Percentiles rank a stretch among this genome's conserved stretches.
Conservation (phyloP, 2,329 filamentous ascomycete genomes). For the Hypoxylon sp. region DNA sequence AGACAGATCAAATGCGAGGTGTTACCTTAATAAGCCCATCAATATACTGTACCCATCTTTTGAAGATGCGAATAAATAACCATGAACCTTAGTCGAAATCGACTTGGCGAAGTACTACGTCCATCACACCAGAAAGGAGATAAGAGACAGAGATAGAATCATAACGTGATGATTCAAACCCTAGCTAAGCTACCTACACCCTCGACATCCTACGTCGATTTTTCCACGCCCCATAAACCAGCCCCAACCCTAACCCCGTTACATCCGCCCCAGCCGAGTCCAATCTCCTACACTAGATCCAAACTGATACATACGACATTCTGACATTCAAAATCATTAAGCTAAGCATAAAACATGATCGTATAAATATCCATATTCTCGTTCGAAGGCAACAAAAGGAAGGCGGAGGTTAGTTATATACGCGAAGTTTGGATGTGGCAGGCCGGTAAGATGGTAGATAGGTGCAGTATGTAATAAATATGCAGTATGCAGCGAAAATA, state of each 20-base stretch:
- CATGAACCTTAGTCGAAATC: too few relatives aligned
- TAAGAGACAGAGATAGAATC: slow-evolving; percentile 2
- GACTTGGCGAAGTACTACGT: not conserved
- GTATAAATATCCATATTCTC: slow-evolving; percentile 37
- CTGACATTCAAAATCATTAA: slow-evolving; percentile 21
- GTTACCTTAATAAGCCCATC: not conserved
- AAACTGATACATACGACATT: slow-evolving; percentile 38
- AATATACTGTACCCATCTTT: not conserved
- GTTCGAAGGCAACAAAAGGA: slow-evolving; percentile 30
- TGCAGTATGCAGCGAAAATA: slow-evolving; percentile 33
- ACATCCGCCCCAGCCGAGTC: slow-evolving; percentile 17
- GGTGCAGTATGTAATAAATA: not conserved
- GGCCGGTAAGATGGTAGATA: not conserved
- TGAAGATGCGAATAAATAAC: too few relatives aligned
- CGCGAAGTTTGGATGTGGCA: slow-evolving; percentile 10
- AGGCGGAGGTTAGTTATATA: slow-evolving; percentile 25
- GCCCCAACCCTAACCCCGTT: slow-evolving; percentile 1
- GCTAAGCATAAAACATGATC: slow-evolving; percentile 11
- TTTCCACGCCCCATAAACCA: slow-evolving; percentile 16
- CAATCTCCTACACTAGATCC: slow-evolving; percentile 40
- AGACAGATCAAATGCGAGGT: not conserved
- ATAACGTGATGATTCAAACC: slow-evolving; percentile 21
- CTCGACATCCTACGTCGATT: slow-evolving; percentile 29
- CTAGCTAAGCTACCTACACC: slow-evolving; percentile 38
- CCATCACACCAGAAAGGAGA: not conserved